These are phyloP conservation scores for Glycine latifolia DNA, from an alignment of 306 rosid genomes.

Conservation along the genomic window DNA sequence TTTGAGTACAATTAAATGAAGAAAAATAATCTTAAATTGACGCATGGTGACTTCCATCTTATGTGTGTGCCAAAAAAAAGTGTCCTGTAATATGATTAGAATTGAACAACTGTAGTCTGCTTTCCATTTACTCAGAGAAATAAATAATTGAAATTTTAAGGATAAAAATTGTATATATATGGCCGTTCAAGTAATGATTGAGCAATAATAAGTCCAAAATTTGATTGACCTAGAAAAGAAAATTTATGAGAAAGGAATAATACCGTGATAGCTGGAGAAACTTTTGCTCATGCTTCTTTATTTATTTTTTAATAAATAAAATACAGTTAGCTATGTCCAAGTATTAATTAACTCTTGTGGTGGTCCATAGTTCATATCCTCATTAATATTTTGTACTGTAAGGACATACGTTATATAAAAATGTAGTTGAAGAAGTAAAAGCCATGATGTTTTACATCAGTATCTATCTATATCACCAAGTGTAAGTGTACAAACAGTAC, in stretches of 20 bases:
- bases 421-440: constrained; percentile 47
- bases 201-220: constrained; percentile 16
- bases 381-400: constrained; percentile 30
- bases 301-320: not conserved
- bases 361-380: constrained; percentile 3
- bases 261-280: not conserved
- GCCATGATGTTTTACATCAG: constrained; percentile 42
- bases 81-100: not conserved
- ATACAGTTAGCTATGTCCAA: not conserved
- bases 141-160: not conserved
- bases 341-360: not conserved
- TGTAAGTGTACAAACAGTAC: constrained; percentile 45
- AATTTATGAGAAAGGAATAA: not conserved
- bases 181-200: constrained; percentile 17
- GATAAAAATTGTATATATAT: not conserved
- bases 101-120: not conserved
- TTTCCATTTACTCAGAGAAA: constrained; percentile 3
- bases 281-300: not conserved
- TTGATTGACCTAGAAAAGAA: constrained; percentile 9
- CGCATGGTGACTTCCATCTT: not conserved
- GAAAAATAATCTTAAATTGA: not conserved
- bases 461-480: constrained; percentile 38
- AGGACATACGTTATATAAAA: constrained; percentile 10
- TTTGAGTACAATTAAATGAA: not conserved
- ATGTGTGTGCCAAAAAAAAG: not conserved